Percentiles rank a stretch among this genome's conserved stretches.
Evolutionary conservation across 2,329 filamentous ascomycete genomes (phyloP).

Genomic region (Diaporthe velutina): DNA sequence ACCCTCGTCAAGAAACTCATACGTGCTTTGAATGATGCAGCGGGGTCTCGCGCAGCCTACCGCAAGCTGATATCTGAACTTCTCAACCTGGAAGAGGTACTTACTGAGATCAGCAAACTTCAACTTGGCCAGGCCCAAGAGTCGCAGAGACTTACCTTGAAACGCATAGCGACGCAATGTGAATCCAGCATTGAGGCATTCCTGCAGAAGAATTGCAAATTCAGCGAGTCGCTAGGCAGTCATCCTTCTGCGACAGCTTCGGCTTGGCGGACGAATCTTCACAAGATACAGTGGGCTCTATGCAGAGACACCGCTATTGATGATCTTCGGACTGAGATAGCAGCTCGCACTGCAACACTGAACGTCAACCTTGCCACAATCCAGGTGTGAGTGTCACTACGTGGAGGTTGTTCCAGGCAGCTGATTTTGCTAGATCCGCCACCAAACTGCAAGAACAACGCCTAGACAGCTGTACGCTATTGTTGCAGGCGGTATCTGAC

Average conservation of each 20-base stretch:
- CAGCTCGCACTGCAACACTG: constrained; percentile 1
- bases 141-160: neutral
- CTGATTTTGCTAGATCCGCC: neutral
- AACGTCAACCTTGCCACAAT: constrained; percentile 14
- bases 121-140: neutral
- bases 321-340: constrained; percentile 6
- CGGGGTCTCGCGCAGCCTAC: constrained; percentile 12
- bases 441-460: neutral
- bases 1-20: constrained; percentile 11
- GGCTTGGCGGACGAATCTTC: neutral
- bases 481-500: neutral
- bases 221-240: neutral
- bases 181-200: constrained; percentile 18
- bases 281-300: constrained; percentile 29
- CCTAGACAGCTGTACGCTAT: neutral
- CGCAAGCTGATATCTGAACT: constrained; percentile 16
- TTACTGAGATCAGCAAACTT: neutral
- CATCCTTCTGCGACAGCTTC: neutral
- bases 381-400: neutral
- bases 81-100: neutral
- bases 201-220: constrained; percentile 7
- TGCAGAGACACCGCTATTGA: constrained; percentile 16
- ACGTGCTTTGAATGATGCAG: constrained; percentile 7
- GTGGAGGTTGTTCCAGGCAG: neutral
- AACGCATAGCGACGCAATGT: constrained; percentile 8